These are phyloP conservation scores for Leccinum uliginosum DNA, from an alignment of 768 basidiomycete genomes.

Conservation along the genomic window DNA sequence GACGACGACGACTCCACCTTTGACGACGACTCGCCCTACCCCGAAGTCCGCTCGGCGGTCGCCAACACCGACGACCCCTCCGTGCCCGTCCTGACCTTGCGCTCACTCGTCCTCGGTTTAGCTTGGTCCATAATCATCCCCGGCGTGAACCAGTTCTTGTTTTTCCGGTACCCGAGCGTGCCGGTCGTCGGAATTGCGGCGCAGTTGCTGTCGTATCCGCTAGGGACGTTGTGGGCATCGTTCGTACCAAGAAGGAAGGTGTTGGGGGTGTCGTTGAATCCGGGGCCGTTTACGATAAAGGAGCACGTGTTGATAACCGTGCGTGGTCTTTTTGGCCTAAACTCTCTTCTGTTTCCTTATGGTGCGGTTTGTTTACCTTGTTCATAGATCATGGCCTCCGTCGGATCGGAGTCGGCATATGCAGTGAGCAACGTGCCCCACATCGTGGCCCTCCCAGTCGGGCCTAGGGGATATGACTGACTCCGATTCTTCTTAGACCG, in stretches of 20 bases:
- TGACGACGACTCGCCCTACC: conserved; percentile 68
- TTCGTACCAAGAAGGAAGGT: conserved; percentile 51
- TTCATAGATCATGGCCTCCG: conserved; percentile 48
- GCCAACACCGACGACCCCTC: conserved; percentile 66
- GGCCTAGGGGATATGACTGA: neutral
- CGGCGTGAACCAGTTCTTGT: conserved; percentile 72
- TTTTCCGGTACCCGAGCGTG: conserved; percentile 70
- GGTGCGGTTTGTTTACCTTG: conserved; percentile 17
- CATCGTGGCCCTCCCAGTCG: neutral
- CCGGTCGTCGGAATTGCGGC: conserved; percentile 62
- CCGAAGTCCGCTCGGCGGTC: conserved; percentile 68
- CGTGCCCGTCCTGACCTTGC: conserved; percentile 58
- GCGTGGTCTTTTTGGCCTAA: conserved; percentile 27
- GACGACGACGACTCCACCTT: conserved; percentile 3
- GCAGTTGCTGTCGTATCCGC: conserved; percentile 65
- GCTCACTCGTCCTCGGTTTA: conserved; percentile 71
- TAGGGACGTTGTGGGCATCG: conserved; percentile 55
- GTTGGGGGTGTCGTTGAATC: conserved; percentile 62
- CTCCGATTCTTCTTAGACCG: conserved; percentile 38
- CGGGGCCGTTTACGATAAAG: conserved; percentile 74
- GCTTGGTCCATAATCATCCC: conserved; percentile 62
- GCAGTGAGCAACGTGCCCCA: conserved; percentile 33
- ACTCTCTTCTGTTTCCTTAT: neutral
- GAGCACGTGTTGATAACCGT: conserved; percentile 69
- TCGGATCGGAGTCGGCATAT: conserved; percentile 56